Base-by-base conservation (phyloP, 495 filamentous ascomycete species). In the Xylaria venustula region DNA sequence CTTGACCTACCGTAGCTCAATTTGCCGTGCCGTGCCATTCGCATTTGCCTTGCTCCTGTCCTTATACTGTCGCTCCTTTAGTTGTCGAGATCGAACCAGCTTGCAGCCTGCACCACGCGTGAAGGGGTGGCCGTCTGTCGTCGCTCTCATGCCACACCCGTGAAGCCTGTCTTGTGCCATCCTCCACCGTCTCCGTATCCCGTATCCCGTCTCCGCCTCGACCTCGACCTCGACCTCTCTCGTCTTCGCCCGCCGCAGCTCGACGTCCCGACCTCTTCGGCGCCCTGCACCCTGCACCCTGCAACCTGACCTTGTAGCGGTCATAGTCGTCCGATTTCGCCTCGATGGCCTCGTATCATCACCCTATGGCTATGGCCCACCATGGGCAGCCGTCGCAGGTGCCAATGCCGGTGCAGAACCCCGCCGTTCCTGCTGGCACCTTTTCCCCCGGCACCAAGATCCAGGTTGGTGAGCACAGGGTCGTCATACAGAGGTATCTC, bases 401-500 rank as follows among this genome's bases (percentile, higher is more conserved):
- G 30, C 62, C 67, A 46, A 62, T 65, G 28, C 64, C 77, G 34
- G 66, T 75, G 60, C 73, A 76, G 44, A 68, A 73, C 36, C 74
- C 77, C 49, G 71, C 83, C 7, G 79, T 86, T 42, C 94, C 93
- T 19, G 84, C 89, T 41, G 94, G 94, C 54, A 98, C 95, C 40
- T 97, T 98, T 71, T 77, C 87, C 36, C 88, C 95, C 15, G 93
- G 93, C 7, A 98, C 94, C 61, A 95, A 97, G 78, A 92, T 98
- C 69, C 92, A 96, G 67, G 91, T 97, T 34, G 94, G 94, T 68
- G 84, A 82, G 61, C 95, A 98, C 73, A 87, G 92, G 61, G 95
- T 97, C 26, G 82, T 93, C n/a, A 93, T 98, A 55, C 94, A 97
- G 69, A 95, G 93, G 73, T 98, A 98, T 78, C 87, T 98, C 30